Base-by-base conservation (phyloP, 1,284 basidiomycete species). In the Leccinum colubrinum region DNA sequence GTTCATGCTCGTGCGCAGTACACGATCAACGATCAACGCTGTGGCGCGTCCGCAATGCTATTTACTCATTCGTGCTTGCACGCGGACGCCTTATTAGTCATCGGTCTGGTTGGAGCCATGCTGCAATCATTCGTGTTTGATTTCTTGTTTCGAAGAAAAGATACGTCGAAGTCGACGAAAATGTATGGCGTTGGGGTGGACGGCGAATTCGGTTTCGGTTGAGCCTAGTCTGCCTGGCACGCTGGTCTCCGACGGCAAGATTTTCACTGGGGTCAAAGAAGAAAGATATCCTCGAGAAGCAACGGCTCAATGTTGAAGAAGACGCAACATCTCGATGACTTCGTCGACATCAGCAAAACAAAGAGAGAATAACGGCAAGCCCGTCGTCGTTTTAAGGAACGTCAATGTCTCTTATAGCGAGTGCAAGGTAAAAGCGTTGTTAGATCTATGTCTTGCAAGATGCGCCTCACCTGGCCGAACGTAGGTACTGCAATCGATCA, bases 391-490 rank as follows among this genome's bases (percentile, higher is more conserved):
- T 41, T 77, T 97, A 70, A 77, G 81, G 46, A 79, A 83, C 57
- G 85, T 95, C 30, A 87, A 83, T 37, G 88, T 98, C 2, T 75
- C 83, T 25, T 97, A 98, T 72, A 77, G 76, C 80, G 82, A 81
- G 11, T 80, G 88, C 59, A 82, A 81, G 73, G 92, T 85, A 74
- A 64, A 14, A 74, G 64, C 11, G 74, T 62, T 12, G 27, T 11
- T 55, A 14, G 14, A 52, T 11, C 27, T 35, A 41, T 33, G 27
- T 37, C n/a, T 55, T 50, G 52, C 20, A 25, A 56, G 25, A 14
- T 61, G 11, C 51, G 22, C 14, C 61, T 64, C 43, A 65, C 53
- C n/a, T 6, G 2, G 20, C 15, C 4, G 51, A 30, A 52, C 6
- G 8, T 62, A 90, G 85, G 86, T 97, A 0, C 81, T 97, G 6